These are phyloP conservation scores for Crithidia bombi DNA, from an alignment of 208 protist species.

Conservation along the genomic window DNA sequence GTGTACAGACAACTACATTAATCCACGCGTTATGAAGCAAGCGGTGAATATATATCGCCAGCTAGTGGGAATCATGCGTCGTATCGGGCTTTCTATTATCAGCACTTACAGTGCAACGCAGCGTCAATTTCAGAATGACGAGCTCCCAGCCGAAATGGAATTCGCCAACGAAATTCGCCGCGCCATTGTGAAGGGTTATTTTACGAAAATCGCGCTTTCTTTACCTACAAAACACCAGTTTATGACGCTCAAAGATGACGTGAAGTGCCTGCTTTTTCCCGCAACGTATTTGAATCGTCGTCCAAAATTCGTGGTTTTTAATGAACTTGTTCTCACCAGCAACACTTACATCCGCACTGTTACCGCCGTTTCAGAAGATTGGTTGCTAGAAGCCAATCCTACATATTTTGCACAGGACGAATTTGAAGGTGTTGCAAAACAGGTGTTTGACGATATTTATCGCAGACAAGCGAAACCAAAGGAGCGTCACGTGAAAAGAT, in stretches of 20 bases:
- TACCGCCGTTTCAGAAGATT: slow-evolving; percentile 95
- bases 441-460: slow-evolving; percentile 85
- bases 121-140: slow-evolving; percentile 23
- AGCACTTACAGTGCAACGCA: slow-evolving; percentile 64
- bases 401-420: slow-evolving; percentile 87
- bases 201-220: slow-evolving; percentile 96
- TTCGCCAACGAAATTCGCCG: slow-evolving; percentile 91
- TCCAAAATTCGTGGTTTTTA: slow-evolving; percentile 98
- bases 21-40: slow-evolving; percentile 93
- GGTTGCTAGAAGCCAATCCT: slow-evolving; percentile 87
- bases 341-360: slow-evolving; percentile 97
- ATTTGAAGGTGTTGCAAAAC: slow-evolving; percentile 78
- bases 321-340: slow-evolving; percentile 96
- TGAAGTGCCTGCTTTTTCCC: slow-evolving; percentile 91
- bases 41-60: slow-evolving; percentile 96
- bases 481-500: slow-evolving; percentile 27
- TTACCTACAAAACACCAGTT: slow-evolving; percentile 96
- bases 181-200: slow-evolving; percentile 94
- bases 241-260: slow-evolving; percentile 97
- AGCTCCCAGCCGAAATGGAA: slow-evolving; percentile 38
- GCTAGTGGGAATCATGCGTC: slow-evolving; percentile 92
- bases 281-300: slow-evolving; percentile 93
- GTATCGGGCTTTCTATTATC: slow-evolving; percentile 54
- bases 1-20: slow-evolving; percentile 98
- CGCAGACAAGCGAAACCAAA: slow-evolving; percentile 35